A percentile compares a stretch with the other conserved stretches of the same genome.
phyloP scores from a whole-genome alignment of 306 rosid genomes.

The Hylodesmum podocarpum region DNA sequence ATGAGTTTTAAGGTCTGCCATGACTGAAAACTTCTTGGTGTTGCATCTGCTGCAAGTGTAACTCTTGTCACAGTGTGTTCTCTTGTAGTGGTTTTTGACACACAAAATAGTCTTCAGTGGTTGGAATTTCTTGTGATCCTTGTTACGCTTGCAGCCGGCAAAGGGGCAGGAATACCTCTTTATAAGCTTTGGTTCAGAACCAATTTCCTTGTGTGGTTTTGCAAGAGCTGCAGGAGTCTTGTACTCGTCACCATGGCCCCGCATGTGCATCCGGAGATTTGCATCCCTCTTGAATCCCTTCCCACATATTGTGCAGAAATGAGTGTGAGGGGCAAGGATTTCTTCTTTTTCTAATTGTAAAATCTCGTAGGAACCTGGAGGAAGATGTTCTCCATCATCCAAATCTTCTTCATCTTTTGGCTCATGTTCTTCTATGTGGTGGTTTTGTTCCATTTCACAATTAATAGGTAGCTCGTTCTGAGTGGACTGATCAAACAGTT shows the following conservation, averaged over 20 bases:
- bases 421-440: conserved; percentile 72
- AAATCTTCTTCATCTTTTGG: conserved; percentile 87
- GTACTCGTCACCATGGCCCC: conserved; percentile 97
- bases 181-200: conserved; percentile 62
- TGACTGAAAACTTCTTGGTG: conserved; percentile 90
- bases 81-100: conserved; percentile 98
- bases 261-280: conserved; percentile 97
- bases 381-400: conserved; percentile 91
- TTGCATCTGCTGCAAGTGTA: conserved; percentile 93
- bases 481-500: conserved; percentile 51
- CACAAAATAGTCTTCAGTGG: conserved; percentile 94
- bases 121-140: conserved; percentile 90
- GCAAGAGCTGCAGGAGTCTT: conserved; percentile 99
- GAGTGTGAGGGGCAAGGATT: conserved; percentile 98
- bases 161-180: conserved; percentile 98
- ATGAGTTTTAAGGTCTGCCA: conserved; percentile 98
- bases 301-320: conserved; percentile 95
- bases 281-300: conserved; percentile 99
- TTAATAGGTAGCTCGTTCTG: conserved; percentile 42
- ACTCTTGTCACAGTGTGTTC: conserved; percentile 99
- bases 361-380: conserved; percentile 91
- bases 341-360: conserved; percentile 93
- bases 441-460: conserved; percentile 52
- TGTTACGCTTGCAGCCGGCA: conserved; percentile 94
- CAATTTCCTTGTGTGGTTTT: conserved; percentile 72